phyloP scores from a whole-genome alignment of 2,329 filamentous ascomycete genomes.

The Hysterium pulicare region DNA sequence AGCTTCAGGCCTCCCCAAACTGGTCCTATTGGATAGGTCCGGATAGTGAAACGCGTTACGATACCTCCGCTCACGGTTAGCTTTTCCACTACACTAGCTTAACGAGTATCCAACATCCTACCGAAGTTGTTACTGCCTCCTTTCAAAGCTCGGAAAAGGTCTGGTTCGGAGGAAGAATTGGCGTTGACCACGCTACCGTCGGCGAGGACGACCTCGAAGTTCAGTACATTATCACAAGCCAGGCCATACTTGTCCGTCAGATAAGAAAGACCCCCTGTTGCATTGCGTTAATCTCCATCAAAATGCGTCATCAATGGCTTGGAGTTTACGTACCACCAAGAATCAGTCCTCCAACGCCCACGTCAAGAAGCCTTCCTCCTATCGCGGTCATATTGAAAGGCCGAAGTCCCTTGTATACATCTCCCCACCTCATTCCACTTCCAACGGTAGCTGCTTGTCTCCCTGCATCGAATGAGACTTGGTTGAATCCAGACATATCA shows the following conservation, averaged over 20 bases:
- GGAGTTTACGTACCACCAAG: conserved; percentile 1
- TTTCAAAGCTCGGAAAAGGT: conserved; percentile 37
- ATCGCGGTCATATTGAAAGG: neutral
- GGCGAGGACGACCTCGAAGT: conserved; percentile 30
- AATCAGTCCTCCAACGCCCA: conserved; percentile 8
- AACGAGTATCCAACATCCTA: conserved; percentile 19
- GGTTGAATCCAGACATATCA: conserved; percentile 7
- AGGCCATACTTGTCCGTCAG: conserved; percentile 7
- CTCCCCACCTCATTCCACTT: neutral
- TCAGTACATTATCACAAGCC: conserved; percentile 8
- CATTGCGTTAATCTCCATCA: too few relatives aligned
- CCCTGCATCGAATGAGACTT: neutral
- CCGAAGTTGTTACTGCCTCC: conserved; percentile 39
- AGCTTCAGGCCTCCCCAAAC: neutral
- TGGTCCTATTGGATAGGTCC: conserved; percentile 18
- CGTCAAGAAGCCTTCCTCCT: conserved; percentile 5
- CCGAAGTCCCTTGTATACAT: neutral
- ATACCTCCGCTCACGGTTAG: conserved; percentile 37
- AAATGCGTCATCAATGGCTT: neutral
- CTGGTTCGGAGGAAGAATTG: conserved; percentile 21
- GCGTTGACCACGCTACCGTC: conserved; percentile 31
- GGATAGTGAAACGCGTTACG: conserved; percentile 34
- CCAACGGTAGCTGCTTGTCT: conserved; percentile 7
- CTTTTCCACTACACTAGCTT: conserved; percentile 33
- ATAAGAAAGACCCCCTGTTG: conserved; percentile 6